Conservation (phyloP, 129 eudicot genomes). For the carrot (Daucus carota) region DH1_v3.0 NC_030388.2:1201501-1202000, state of each 20-base stretch:
- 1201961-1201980: constrained; percentile 44
- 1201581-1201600: constrained; percentile 67
- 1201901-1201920: constrained; percentile 61
- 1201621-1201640: constrained; percentile 31
- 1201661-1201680: constrained; percentile 55
- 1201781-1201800: constrained; percentile 53
- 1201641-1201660: constrained; percentile 37
- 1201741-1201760: constrained; percentile 68
- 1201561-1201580: constrained; percentile 59
- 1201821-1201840: constrained; percentile 45
- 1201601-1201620: constrained; percentile 46
- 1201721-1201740: constrained; percentile 52
- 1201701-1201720: constrained; percentile 76
- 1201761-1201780: constrained; percentile 82
- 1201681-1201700: constrained; percentile 81
- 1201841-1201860: constrained; percentile 32
- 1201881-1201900: constrained; percentile 70
- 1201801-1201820: constrained; percentile 47
- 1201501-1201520: constrained; percentile 48
- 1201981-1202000: constrained; percentile 57
- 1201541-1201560: constrained; percentile 85
- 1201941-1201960: constrained; percentile 45
- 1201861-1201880: constrained; percentile 41
- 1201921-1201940: constrained; percentile 54
- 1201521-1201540: constrained; percentile 67